Evolutionary conservation across 495 filamentous ascomycete genomes (phyloP), one percentile per base, ranked within the genome.

Genomic region (Aspergillus baeticus): DNA sequence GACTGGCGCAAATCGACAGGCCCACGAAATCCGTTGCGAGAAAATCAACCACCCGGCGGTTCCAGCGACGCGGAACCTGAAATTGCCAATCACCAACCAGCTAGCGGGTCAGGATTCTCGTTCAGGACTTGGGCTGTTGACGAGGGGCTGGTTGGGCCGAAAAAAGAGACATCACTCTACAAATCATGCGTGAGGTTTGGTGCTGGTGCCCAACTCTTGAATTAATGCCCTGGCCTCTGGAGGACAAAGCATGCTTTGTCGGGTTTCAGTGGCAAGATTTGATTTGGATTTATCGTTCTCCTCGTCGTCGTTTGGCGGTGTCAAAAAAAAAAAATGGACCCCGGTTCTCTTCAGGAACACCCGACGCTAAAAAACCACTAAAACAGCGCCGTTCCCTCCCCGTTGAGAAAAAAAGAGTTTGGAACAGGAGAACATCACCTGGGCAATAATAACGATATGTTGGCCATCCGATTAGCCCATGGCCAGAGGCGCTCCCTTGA

Each of bases 161-260:
- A 22, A 49, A 38, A 21, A 49, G 26, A 21, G 17, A 1, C 34
- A 15, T 42, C 47, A 36, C 31, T n/a, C n/a, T 38, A 23, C 57
- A 54, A 44, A 54, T 58, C 47, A 53, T 51, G 44, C 53, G 58
- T 43, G 33, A 45, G 51, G 26, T 51, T 34, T 33, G 59, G 61
- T 44, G 60, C 48, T 62, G 59, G 43, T 66, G 61, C 64, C 67
- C 67, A 58, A 67, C 56, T 43, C 38, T 55, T 47, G 46, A 45
- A 36, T 15, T n/a, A n/a, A n/a, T n/a, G n/a, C n/a, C 21, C 18
- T 62, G 57, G 31, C 44, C 49, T 33, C 42, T 48, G 39, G 35
- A 14, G n/a, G n/a, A n/a, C n/a, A n/a, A n/a, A n/a, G n/a, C n/a
- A n/a, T n/a, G n/a, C n/a, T n/a, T n/a, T n/a, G n/a, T n/a, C n/a